Conservation (phyloP, 805 yeast species). For the Myxozyma neotropica region DNA sequence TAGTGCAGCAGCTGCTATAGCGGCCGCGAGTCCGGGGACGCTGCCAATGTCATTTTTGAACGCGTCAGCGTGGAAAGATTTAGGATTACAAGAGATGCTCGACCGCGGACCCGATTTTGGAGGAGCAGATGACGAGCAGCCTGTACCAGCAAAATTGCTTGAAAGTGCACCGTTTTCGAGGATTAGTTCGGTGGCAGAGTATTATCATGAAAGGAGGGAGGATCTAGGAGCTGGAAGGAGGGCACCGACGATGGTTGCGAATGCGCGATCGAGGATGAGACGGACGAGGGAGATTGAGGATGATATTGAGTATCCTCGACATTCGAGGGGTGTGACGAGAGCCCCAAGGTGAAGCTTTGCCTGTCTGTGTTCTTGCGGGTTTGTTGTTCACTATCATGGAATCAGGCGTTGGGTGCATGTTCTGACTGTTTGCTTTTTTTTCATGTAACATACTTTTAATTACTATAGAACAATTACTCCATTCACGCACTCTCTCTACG, state of each 20-base stretch:
- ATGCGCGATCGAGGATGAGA: not conserved
- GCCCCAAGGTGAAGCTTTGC: not conserved
- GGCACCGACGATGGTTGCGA: slow-evolving; percentile 7
- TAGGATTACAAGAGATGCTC: slow-evolving; percentile 25
- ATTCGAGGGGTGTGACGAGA: not conserved
- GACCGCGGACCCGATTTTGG: slow-evolving; percentile 10
- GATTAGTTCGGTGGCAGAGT: slow-evolving; percentile 27
- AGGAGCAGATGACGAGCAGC: not conserved
- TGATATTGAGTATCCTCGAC: not conserved
- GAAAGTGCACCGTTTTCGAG: slow-evolving; percentile 8
- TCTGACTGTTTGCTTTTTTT: not conserved
- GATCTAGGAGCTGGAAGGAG: slow-evolving; percentile 10
- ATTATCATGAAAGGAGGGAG: slow-evolving; percentile 26
- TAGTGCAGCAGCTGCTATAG: slow-evolving; percentile 33
- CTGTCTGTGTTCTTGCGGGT: not conserved
- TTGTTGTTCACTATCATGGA: not conserved
- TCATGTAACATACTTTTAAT: not conserved
- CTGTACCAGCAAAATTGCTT: not conserved
- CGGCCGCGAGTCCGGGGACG: slow-evolving; percentile 28
- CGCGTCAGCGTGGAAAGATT: slow-evolving; percentile 35
- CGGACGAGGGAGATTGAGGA: not conserved
- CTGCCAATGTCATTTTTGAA: slow-evolving; percentile 30
- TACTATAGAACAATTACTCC: not conserved
- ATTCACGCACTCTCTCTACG: slow-evolving; percentile 6
- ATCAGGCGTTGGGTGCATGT: not conserved